Conservation (phyloP, 495 filamentous ascomycete genomes). For the Trichoderma reesei region DNA sequence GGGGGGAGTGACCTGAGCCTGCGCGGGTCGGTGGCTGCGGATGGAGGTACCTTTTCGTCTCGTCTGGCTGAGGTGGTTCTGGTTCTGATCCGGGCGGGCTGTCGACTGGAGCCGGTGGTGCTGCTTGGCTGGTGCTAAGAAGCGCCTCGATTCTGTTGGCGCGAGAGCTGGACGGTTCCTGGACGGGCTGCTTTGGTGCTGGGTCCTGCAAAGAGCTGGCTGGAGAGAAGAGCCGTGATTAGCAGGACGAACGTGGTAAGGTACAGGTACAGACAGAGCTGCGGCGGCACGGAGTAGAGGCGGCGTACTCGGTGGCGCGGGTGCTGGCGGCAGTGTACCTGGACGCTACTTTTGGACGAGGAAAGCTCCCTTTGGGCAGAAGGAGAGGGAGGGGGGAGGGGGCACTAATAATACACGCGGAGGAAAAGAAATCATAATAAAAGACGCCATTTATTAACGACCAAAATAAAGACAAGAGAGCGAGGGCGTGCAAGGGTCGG, state of each 20-base stretch:
- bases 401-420: not conserved
- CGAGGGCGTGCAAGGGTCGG: not conserved
- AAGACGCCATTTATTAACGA: not conserved
- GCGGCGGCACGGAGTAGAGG: not conserved
- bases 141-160: too few relatives aligned
- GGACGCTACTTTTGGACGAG: not conserved
- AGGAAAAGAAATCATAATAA: not conserved
- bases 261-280: too few relatives aligned
- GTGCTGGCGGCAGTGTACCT: not conserved
- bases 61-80: too few relatives aligned
- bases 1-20: too few relatives aligned
- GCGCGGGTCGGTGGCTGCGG: too few relatives aligned
- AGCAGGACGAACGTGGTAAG: not conserved
- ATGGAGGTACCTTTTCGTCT: too few relatives aligned
- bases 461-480: not conserved
- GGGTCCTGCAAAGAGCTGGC: too few relatives aligned
- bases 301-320: not conserved
- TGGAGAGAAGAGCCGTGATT: conserved; percentile 2
- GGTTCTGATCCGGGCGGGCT: too few relatives aligned
- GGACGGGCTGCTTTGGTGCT: too few relatives aligned
- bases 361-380: not conserved
- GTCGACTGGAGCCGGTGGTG: too few relatives aligned
- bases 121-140: too few relatives aligned
- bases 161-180: too few relatives aligned
- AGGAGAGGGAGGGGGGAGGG: not conserved